Evolutionary conservation across 1,284 basidiomycete species (phyloP).

Genomic region (Earliella scabrosa): DNA sequence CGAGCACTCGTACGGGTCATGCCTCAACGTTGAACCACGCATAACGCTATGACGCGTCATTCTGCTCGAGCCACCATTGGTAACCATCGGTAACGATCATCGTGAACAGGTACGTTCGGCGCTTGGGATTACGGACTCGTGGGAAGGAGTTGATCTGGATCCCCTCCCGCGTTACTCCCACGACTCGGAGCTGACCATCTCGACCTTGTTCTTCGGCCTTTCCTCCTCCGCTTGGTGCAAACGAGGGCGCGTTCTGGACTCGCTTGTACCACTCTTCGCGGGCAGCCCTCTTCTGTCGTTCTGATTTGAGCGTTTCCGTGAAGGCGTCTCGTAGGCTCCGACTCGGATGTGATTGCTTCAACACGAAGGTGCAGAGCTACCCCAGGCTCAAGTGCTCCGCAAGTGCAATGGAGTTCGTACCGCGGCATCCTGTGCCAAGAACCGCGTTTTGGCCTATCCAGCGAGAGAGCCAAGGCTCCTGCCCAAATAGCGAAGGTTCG

Average conservation of each 20-base stretch:
- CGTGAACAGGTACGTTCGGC: too few species aligned
- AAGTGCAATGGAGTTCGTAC: not conserved
- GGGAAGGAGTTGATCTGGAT: conserved; percentile 10
- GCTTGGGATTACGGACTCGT: too few species aligned
- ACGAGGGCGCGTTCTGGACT: conserved; percentile 13
- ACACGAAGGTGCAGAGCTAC: not conserved
- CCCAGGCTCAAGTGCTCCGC: not conserved
- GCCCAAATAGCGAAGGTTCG: not conserved
- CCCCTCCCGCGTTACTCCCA: conserved; percentile 9
- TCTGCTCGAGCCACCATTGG: too few species aligned
- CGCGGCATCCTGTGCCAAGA: not conserved
- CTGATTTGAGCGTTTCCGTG: conserved; percentile 8
- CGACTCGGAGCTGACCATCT: not conserved
- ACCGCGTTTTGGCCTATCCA: not conserved
- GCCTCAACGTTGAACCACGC: too few species aligned
- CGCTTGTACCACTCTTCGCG: not conserved
- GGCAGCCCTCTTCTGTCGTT: not conserved
- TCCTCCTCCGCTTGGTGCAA: not conserved
- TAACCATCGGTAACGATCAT: too few species aligned
- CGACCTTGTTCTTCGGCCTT: conserved; percentile 8
- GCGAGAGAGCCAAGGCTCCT: not conserved
- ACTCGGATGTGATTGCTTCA: not conserved
- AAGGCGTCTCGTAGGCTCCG: not conserved
- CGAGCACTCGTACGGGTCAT: too few species aligned
- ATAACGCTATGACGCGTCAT: too few species aligned